Evolutionary conservation across 106 monocot genomes (phyloP).

Genomic region (Dendrobium catenatum): DNA sequence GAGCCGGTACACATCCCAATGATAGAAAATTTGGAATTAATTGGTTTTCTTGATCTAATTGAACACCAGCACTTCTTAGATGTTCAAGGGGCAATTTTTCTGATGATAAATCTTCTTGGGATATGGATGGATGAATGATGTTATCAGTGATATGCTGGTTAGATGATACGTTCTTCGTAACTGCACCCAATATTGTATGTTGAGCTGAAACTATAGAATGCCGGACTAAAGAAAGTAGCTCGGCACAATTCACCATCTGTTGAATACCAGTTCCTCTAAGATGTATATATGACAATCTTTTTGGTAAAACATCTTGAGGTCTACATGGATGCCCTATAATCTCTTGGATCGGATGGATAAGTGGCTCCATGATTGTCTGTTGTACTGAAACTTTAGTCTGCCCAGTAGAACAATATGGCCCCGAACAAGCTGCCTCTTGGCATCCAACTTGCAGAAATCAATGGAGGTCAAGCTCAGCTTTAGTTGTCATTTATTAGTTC

Average conservation of each 20-base stretch:
- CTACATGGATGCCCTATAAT: not conserved
- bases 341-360: not conserved
- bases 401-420: not conserved
- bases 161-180: not conserved
- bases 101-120: not conserved
- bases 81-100: conserved; percentile 10
- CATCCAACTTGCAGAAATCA: not conserved
- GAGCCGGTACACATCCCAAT: conserved; percentile 22
- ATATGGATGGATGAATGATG: not conserved
- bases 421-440: not conserved
- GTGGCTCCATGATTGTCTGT: not conserved
- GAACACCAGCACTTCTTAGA: not conserved
- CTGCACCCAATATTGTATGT: not conserved
- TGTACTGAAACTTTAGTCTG: conserved; percentile 12
- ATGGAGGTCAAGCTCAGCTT: not conserved
- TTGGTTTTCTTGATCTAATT: conserved; percentile 4
- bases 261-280: not conserved
- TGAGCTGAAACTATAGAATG: not conserved
- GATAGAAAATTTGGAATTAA: conserved; percentile 16
- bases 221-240: not conserved
- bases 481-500: not conserved
- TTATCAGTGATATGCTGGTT: not conserved
- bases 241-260: not conserved
- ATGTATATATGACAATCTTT: not conserved
- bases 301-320: not conserved